Conservation (phyloP, 805 yeast genomes). For the Spencermartinsiella europaea region DNA sequence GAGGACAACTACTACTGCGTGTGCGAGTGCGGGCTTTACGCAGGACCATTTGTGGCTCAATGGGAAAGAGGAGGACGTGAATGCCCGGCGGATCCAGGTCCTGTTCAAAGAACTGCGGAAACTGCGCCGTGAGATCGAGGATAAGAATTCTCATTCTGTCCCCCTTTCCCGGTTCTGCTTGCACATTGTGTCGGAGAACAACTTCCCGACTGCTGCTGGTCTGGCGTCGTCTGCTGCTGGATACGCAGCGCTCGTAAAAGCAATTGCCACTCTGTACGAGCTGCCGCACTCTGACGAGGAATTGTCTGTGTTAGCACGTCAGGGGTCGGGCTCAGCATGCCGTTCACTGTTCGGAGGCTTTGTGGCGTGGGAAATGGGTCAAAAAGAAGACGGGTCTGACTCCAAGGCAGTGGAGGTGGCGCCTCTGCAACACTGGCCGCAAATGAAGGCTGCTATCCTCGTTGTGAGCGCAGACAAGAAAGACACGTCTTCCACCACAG, state of each 20-base stretch:
- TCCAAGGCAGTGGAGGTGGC: constrained; percentile 93
- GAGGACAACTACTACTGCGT: constrained; percentile 86
- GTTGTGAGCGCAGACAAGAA: constrained; percentile 92
- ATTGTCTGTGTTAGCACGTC: constrained; percentile 89
- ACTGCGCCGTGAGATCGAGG: constrained; percentile 56
- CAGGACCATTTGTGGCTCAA: constrained; percentile 78
- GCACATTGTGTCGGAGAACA: constrained; percentile 86
- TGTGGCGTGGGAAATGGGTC: constrained; percentile 99
- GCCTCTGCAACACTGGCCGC: constrained; percentile 81
- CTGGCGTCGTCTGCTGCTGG: constrained; percentile 98
- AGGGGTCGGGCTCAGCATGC: constrained; percentile 98
- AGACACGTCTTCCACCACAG: constrained; percentile 90
- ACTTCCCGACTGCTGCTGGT: constrained; percentile 99
- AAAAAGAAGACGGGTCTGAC: constrained; percentile 68
- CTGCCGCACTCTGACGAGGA: constrained; percentile 83
- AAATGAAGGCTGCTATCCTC: constrained; percentile 83
- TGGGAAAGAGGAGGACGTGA: constrained; percentile 72
- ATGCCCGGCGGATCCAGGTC: constrained; percentile 46
- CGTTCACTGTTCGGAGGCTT: constrained; percentile 95
- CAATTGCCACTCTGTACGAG: constrained; percentile 79
- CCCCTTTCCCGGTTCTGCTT: constrained; percentile 55
- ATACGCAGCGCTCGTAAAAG: constrained; percentile 87
- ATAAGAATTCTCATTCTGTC: constrained; percentile 24
- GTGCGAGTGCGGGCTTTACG: constrained; percentile 52
- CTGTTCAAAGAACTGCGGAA: constrained; percentile 71